Percentiles rank a stretch among this genome's conserved stretches.
These are phyloP conservation scores for Petunia secreta DNA, from an alignment of 257 asterid species.

Conservation along the genomic window DNA sequence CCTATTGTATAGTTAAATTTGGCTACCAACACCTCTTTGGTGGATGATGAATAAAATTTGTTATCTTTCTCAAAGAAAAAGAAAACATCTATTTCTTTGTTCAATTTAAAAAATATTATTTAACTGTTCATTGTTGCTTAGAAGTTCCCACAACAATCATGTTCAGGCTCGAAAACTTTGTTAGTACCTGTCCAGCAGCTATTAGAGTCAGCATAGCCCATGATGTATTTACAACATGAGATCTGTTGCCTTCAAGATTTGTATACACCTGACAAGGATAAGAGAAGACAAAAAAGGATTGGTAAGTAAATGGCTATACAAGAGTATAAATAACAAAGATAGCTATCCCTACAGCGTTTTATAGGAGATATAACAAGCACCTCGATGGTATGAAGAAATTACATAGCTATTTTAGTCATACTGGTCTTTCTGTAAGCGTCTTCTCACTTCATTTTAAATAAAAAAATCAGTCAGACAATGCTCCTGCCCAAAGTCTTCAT, in stretches of 20 bases:
- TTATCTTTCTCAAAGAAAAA: no score
- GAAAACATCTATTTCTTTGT: not conserved
- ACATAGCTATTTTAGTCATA: not conserved
- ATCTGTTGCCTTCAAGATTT: conserved; percentile 77
- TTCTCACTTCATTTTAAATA: conserved; percentile 8
- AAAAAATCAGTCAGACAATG: not conserved
- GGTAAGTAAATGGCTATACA: conserved; percentile 28
- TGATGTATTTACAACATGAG: conserved; percentile 87
- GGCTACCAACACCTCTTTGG: no score
- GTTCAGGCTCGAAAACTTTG: not conserved
- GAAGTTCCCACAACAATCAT: conserved; percentile 9
- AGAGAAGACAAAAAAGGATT: conserved; percentile 20
- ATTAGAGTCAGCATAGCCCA: conserved; percentile 93
- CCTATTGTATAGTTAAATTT: no score
- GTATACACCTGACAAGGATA: conserved; percentile 65
- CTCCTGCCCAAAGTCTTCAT: not conserved
- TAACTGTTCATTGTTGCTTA: not conserved
- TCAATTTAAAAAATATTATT: not conserved
- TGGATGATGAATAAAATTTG: no score
- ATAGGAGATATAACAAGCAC: conserved; percentile 20
- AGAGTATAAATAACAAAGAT: not conserved
- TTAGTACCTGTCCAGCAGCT: conserved; percentile 84
- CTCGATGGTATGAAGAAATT: not conserved
- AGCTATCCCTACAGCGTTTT: not conserved
- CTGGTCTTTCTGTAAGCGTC: not conserved